phyloP scores from a whole-genome alignment of 768 basidiomycete genomes.

The Suillus sp. region DNA sequence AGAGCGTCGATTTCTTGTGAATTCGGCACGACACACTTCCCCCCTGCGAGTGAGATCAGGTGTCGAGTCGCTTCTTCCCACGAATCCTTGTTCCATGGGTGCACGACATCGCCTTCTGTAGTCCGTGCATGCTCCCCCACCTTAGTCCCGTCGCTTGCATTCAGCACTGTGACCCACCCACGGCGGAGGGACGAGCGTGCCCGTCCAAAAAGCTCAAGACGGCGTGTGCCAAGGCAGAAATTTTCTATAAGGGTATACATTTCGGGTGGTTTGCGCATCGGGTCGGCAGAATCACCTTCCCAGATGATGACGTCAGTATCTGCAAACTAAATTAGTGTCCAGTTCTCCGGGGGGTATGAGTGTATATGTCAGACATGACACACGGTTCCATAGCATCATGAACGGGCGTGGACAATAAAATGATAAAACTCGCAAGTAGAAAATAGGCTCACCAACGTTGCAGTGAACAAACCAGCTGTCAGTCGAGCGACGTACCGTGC shows the following conservation, averaged over 20 bases:
- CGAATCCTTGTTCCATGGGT: conserved; percentile 58
- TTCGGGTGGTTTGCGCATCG: conserved; percentile 88
- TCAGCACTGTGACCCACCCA: conserved; percentile 91
- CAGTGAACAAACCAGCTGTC: conserved; percentile 98
- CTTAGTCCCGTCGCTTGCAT: conserved; percentile 60
- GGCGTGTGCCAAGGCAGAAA: conserved; percentile 91
- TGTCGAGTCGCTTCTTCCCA: conserved; percentile 69
- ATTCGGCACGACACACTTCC: conserved; percentile 68
- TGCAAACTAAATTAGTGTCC: conserved; percentile 29
- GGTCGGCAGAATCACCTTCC: conserved; percentile 88
- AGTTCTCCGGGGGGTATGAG: not conserved
- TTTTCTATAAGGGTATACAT: conserved; percentile 97
- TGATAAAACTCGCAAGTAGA: conserved; percentile 5
- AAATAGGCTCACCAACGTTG: conserved; percentile 75
- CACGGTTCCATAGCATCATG: conserved; percentile 8
- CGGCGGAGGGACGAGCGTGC: conserved; percentile 66
- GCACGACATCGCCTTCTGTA: conserved; percentile 25
- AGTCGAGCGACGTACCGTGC: conserved; percentile 91
- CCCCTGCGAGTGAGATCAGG: conserved; percentile 46
- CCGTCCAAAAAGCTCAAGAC: conserved; percentile 88
- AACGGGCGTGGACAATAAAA: conserved; percentile 5
- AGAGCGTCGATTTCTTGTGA: conserved; percentile 81
- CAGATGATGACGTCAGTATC: conserved; percentile 97
- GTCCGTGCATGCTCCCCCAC: conserved; percentile 40
- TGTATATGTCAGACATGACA: conserved; percentile 5